Base-by-base conservation (phyloP, 257 asterid species). In the Fraxinus quadrangulata region DNA sequence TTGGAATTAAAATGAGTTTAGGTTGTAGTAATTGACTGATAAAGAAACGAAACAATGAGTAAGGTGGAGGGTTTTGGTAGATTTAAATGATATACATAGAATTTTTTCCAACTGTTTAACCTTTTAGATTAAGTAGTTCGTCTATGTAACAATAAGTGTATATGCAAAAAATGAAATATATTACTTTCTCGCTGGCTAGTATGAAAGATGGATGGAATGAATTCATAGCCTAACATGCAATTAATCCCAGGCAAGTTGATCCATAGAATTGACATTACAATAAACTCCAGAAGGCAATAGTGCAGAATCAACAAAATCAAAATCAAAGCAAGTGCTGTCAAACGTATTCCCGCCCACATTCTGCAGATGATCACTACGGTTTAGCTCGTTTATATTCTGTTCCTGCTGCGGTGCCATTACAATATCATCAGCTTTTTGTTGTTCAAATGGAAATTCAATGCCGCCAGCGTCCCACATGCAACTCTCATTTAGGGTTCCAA, bases 181-280 rank as follows among this genome's bases (percentile, higher is more conserved):
- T 3, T 24, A 26, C 69, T 26, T 61, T 11, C 31, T 10, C 6
- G 33, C 67, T 21, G 31, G 67, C 28, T 56, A n/a, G 26, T n/a
- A 47, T 56, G 30, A 21, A 12, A 24, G 42, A 37, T 42, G 36
- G 9, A 71, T 12, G 59, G 19, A 24, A 23, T 71, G 63, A 40
- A 23, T 24, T 4, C 28, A 5, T 7, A 11, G 37, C 37, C 61
- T 40, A 23, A 23, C 1, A 61, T 61, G 36, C 24, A 23, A 23
- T 28, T 71, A 89, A 75, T 89, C 90, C 96, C 95, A 92, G 83
- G 88, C 92, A 84, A 89, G 86, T 28, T 87, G 92, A 83, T 90
- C 90, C 71, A 89, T 56, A 12, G 88, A 83, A 79, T 79, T 84
- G 75, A 80, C 56, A 73, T 80, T 77, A 65, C 84, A 82, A 61